Conservation (phyloP, 2,329 filamentous ascomycete species). For the Penicillium crustosum region DNA sequence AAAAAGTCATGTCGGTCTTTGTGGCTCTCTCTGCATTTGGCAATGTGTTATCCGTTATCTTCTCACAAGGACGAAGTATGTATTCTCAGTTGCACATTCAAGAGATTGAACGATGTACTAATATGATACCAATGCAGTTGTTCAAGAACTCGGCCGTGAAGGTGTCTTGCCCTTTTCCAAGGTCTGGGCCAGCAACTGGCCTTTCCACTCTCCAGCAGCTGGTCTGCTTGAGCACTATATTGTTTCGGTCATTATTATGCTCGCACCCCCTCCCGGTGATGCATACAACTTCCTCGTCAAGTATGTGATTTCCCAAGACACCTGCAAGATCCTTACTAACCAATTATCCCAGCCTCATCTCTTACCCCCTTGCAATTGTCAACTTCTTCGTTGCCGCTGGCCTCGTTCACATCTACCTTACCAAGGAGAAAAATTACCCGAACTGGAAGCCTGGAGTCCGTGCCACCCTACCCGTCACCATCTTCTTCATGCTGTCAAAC, state of each 20-base stretch:
- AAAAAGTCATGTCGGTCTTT: constrained; percentile 59
- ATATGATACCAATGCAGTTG: constrained; percentile 26
- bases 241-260: constrained; percentile 63
- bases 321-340: constrained; percentile 1
- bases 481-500: constrained; percentile 56
- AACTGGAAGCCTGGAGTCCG: constrained; percentile 52
- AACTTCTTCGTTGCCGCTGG: constrained; percentile 54
- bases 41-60: constrained; percentile 59
- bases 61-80: constrained; percentile 47
- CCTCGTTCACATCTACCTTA: constrained; percentile 49
- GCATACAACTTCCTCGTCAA: constrained; percentile 64
- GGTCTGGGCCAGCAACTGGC: constrained; percentile 69
- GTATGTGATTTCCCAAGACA: constrained; percentile 26
- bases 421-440: constrained; percentile 39
- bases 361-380: constrained; percentile 47
- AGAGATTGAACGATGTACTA: not conserved
- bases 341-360: constrained; percentile 32
- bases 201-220: constrained; percentile 64
- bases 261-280: constrained; percentile 66
- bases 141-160: constrained; percentile 66
- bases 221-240: constrained; percentile 63
- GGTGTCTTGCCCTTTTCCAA: constrained; percentile 64
- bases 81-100: not conserved
- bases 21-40: constrained; percentile 63
- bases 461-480: constrained; percentile 50